Conservation (phyloP, 352 stramenopile species). For the Elongisporangium undulatum region DNA sequence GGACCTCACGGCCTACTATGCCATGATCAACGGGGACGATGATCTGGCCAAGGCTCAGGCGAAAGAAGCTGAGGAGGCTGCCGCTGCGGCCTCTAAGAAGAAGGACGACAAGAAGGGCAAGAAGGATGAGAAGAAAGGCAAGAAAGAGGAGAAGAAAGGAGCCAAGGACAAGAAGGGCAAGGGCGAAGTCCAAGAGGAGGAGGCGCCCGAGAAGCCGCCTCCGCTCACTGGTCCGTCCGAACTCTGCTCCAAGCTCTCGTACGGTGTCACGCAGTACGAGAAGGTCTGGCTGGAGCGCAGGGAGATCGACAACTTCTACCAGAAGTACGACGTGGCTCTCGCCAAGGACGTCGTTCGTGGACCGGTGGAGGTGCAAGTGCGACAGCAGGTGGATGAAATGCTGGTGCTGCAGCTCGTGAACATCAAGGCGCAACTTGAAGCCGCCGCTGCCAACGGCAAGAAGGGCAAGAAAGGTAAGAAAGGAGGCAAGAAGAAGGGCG, state of each 20-base stretch:
- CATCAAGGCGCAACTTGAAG: constrained; percentile 89
- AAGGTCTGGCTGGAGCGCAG: constrained; percentile 86
- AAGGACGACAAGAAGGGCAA: constrained; percentile 42
- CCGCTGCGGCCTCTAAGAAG: constrained; percentile 17
- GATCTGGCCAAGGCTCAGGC: constrained; percentile 47
- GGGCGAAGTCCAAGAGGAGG: constrained; percentile 49
- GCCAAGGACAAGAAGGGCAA: constrained; percentile 49
- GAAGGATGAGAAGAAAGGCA: constrained; percentile 33
- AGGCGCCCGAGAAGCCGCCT: constrained; percentile 74
- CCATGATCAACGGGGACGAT: constrained; percentile 32
- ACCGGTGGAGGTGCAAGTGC: constrained; percentile 83
- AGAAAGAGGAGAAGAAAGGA: constrained; percentile 44
- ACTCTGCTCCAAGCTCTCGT: constrained; percentile 74
- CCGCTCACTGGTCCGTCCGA: constrained; percentile 85
- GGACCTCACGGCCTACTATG: constrained; percentile 89
- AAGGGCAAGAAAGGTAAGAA: constrained; percentile 79
- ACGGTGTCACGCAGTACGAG: constrained; percentile 65
- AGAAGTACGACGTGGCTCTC: constrained; percentile 92
- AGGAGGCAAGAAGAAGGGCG: constrained; percentile 48
- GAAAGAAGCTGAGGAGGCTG: constrained; percentile 43
- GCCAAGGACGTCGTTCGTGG: constrained; percentile 88
- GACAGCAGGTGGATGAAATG: constrained; percentile 92
- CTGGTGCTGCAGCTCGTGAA: constrained; percentile 92
- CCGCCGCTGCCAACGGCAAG: constrained; percentile 53
- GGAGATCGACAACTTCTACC: constrained; percentile 89